Evolutionary conservation across 345 rosid species (phyloP), one percentile per base, ranked within the genome.

Genomic region (Ceriops tagal): DNA sequence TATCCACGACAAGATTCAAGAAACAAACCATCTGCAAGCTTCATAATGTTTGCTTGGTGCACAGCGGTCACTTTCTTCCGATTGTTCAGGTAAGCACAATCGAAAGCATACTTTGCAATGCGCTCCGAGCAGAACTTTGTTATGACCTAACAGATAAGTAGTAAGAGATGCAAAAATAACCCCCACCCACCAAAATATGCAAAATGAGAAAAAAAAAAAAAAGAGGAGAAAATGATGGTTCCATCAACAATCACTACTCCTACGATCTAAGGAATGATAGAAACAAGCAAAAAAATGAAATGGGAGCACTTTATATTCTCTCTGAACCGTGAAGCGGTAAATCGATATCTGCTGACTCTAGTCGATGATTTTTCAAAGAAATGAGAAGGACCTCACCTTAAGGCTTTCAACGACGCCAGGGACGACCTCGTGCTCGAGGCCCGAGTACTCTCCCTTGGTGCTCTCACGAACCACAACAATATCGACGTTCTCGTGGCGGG

Each of bases 61-160:
- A 95, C 97, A 46, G 99, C 98, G 26, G 90, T 92, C 79, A 92
- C 97, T 77, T 84, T 87, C 89, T 92, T 92, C 75, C 98, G 79
- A 68, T 88, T 92, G 86, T 95, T 92, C 66, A 92, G 72, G 74
- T 93, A 91, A 3, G 98, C 98, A 91, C 88, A 92, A 86, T 95
- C 97, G 46, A 95, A 95, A 0, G 98, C 99, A 68, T 95, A 92
- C 58, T 90, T 86, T 0, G 99, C 99, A 31, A 95, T 87, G 9
- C 99, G 82, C 85, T 95, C 97, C 0, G 98, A 93, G 47, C 97
- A 93, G 79, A 87, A 93, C 96, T 93, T 93, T 58, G 98, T 93
- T 65, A 92, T 95, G 81, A 95, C 96, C 99, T 92, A 82, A 21
- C 83, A 82, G 75, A 55, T 9, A 1, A 34, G 69, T 70, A 71